phyloP scores from a whole-genome alignment of 192 early-diverging fungal genomes.

The Phlyctochytrium planicorne region DNA sequence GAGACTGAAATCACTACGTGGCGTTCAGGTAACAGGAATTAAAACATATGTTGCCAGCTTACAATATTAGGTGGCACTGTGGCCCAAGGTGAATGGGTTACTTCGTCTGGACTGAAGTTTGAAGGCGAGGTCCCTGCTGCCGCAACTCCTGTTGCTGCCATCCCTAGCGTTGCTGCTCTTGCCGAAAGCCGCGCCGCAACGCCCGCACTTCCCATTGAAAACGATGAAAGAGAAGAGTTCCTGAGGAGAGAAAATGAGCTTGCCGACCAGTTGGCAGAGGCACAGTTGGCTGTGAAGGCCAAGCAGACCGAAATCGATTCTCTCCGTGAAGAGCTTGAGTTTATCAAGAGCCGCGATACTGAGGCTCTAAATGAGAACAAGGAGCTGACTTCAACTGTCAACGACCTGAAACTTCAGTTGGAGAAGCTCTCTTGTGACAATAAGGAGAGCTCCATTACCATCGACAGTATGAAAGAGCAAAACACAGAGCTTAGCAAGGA shows the following conservation, averaged over 20 bases:
- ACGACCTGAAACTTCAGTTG: constrained; percentile 77
- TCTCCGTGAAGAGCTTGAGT: constrained; percentile 73
- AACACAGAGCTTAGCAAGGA: constrained; percentile 75
- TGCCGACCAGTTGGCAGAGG: constrained; percentile 88
- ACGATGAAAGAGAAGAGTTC: constrained; percentile 95
- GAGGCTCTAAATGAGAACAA: constrained; percentile 68
- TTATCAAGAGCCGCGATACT: constrained; percentile 59
- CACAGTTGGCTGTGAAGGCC: constrained; percentile 77
- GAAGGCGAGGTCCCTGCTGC: constrained; percentile 8
- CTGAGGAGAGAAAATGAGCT: constrained; percentile 94
- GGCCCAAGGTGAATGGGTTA: constrained; percentile 40
- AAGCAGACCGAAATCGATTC: constrained; percentile 55
- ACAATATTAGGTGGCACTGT: constrained; percentile 32
- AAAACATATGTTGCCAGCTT: neutral
- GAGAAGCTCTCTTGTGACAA: constrained; percentile 86
- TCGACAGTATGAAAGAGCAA: constrained; percentile 85
- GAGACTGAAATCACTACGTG: constrained; percentile 89
- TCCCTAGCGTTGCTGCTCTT: constrained; percentile 18
- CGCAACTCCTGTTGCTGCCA: constrained; percentile 25
- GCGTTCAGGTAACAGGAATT: constrained; percentile 64
- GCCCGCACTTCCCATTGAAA: constrained; percentile 70
- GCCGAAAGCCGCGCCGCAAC: constrained; percentile 67
- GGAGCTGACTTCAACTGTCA: constrained; percentile 64
- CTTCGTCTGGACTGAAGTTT: constrained; percentile 10
- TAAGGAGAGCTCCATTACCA: constrained; percentile 85